Conservation (phyloP, 129 eudicot genomes). For the Glebionis coronaria region DNA sequence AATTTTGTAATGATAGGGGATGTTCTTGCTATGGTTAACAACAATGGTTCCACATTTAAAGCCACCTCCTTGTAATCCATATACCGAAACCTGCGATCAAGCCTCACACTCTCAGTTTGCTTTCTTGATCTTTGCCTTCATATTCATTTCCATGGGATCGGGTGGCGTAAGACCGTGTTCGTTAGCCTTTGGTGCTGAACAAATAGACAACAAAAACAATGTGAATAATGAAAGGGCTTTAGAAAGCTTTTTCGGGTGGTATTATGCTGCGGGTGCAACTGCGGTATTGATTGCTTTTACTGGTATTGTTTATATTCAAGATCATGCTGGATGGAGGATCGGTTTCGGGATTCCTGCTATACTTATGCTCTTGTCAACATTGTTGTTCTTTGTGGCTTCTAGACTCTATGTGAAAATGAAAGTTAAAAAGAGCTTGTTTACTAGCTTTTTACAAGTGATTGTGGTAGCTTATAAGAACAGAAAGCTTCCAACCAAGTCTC, state of each 20-base stretch:
- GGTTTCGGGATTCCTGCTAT: conserved; percentile 80
- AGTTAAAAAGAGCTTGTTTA: conserved; percentile 38
- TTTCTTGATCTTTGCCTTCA: conserved; percentile 52
- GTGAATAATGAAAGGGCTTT: conserved; percentile 44
- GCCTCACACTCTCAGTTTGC: conserved; percentile 51
- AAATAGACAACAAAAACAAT: conserved; percentile 46
- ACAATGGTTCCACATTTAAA: conserved; percentile 58
- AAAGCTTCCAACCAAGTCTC: conserved; percentile 26
- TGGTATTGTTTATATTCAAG: conserved; percentile 82
- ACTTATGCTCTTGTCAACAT: conserved; percentile 62
- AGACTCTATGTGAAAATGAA: conserved; percentile 52
- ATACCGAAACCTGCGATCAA: conserved; percentile 40
- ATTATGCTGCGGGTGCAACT: conserved; percentile 53
- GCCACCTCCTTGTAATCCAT: conserved; percentile 61
- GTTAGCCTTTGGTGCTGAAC: conserved; percentile 88
- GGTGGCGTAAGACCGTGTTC: conserved; percentile 90
- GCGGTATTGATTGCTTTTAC: conserved; percentile 71
- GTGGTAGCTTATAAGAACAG: conserved; percentile 42
- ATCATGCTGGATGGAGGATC: conserved; percentile 67
- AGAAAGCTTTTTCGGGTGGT: conserved; percentile 82
- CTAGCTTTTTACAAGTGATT: conserved; percentile 43
- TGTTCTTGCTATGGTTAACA: conserved; percentile 70
- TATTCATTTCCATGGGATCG: conserved; percentile 81
- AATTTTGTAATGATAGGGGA: conserved; percentile 47
- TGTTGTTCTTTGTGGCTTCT: conserved; percentile 67